These are phyloP conservation scores for Scheffersomyces lignosus DNA, from an alignment of 805 yeast genomes.

Conservation along the genomic window DNA sequence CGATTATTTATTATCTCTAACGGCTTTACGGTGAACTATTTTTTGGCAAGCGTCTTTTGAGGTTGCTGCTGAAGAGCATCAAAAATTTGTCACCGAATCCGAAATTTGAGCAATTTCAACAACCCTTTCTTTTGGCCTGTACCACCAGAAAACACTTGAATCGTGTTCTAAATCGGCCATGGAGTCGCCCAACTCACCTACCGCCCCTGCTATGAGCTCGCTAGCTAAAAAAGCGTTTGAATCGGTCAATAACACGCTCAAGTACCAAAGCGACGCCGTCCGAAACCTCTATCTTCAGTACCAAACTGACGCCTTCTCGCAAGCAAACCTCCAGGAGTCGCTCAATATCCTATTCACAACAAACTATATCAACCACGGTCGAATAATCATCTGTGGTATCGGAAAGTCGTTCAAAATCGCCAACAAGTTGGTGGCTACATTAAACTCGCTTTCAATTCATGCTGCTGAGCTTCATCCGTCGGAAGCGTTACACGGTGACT, in stretches of 20 bases:
- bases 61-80: too few species aligned
- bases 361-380: slow-evolving; percentile 48
- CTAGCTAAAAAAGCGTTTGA: slow-evolving; percentile 18
- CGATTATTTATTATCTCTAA: too few species aligned
- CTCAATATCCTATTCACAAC: slow-evolving; percentile 37
- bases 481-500: slow-evolving; percentile 89
- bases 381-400: slow-evolving; percentile 76
- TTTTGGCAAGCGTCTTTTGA: too few species aligned
- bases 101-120: too few species aligned
- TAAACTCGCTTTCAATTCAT: slow-evolving; percentile 74
- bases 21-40: too few species aligned
- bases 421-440: slow-evolving; percentile 73
- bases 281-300: slow-evolving; percentile 46
- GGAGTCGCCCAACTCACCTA: too few species aligned
- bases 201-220: too few species aligned
- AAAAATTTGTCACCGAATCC: too few species aligned
- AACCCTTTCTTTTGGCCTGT: too few species aligned
- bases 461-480: slow-evolving; percentile 74
- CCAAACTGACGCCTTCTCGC: slow-evolving; percentile 44
- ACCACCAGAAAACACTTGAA: too few species aligned
- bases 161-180: too few species aligned
- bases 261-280: slow-evolving; percentile 50
- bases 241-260: slow-evolving; percentile 42
- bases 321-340: slow-evolving; percentile 43
- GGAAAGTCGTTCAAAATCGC: slow-evolving; percentile 86